Percentiles rank a stretch among this genome's conserved stretches.
Evolutionary conservation across 352 stramenopile species (phyloP).

Genomic region (Pythium biforme): DNA sequence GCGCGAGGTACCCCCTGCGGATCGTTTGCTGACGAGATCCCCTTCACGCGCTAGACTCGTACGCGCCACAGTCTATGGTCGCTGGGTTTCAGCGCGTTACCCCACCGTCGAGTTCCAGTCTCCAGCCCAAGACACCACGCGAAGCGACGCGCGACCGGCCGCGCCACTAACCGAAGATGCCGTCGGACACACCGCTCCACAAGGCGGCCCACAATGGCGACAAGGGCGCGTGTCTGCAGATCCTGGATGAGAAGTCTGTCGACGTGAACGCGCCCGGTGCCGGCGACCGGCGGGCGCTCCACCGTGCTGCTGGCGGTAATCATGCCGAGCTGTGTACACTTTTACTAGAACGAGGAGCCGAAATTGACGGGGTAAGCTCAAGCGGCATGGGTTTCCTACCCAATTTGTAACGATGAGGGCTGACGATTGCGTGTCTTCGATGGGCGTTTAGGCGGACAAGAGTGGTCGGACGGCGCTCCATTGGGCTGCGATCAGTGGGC

Average conservation of each 20-base stretch:
- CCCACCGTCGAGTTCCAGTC: not conserved
- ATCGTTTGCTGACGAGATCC: not conserved
- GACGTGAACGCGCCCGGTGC: conserved; percentile 87
- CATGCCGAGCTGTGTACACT: conserved; percentile 88
- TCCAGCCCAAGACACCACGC: not conserved
- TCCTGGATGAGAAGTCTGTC: conserved; percentile 86
- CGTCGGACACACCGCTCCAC: conserved; percentile 87
- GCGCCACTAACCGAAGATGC: conserved; percentile 44
- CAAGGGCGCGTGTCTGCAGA: conserved; percentile 83
- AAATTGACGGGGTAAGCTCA: conserved; percentile 84
- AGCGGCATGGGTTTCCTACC: no score
- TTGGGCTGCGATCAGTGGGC: conserved; percentile 91
- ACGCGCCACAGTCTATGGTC: no score
- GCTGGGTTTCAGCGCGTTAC: no score
- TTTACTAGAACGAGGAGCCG: conserved; percentile 82
- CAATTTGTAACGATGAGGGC: not conserved
- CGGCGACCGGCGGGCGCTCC: conserved; percentile 83
- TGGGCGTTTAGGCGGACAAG: conserved; percentile 77
- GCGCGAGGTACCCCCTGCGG: no score
- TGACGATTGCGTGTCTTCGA: not conserved
- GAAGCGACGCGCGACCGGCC: not conserved
- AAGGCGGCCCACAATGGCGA: conserved; percentile 91
- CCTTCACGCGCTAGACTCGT: no score
- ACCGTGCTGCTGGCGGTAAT: conserved; percentile 86
- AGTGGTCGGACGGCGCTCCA: conserved; percentile 91